Percentiles rank a stretch among this genome's conserved stretches.
These are phyloP conservation scores for Teratosphaeria destructans DNA, from an alignment of 2,329 filamentous ascomycete genomes.

Conservation along the genomic window DNA sequence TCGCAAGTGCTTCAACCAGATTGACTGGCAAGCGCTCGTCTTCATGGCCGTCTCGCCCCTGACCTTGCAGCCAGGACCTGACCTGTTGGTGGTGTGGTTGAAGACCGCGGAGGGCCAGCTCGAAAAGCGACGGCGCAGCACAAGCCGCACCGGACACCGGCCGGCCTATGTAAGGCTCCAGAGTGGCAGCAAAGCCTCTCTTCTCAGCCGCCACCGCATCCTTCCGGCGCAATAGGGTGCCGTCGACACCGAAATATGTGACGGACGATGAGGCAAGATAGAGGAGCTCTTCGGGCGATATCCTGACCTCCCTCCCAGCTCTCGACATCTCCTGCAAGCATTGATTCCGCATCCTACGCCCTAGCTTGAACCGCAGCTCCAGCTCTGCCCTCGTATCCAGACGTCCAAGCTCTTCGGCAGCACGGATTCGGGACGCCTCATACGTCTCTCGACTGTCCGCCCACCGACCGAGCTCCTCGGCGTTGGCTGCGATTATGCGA, in stretches of 20 bases:
- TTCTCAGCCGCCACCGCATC: not conserved
- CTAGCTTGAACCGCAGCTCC: slow-evolving; percentile 12
- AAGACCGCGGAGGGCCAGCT: slow-evolving; percentile 21
- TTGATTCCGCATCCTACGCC: slow-evolving; percentile 11
- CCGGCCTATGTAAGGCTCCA: slow-evolving; percentile 1
- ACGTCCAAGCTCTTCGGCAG: slow-evolving; percentile 2
- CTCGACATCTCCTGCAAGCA: slow-evolving; percentile 8
- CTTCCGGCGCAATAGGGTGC: slow-evolving; percentile 9
- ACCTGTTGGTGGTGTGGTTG: slow-evolving; percentile 4
- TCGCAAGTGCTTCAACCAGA: slow-evolving; percentile 9
- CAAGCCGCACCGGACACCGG: slow-evolving; percentile 1
- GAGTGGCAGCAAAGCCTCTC: slow-evolving; percentile 1
- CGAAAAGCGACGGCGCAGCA: slow-evolving; percentile 25
- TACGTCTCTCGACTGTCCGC: slow-evolving; percentile 8
- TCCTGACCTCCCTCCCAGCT: slow-evolving; percentile 5
- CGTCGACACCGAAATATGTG: slow-evolving; percentile 22
- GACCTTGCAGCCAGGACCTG: not conserved
- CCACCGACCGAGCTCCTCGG: slow-evolving; percentile 7
- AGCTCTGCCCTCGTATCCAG: slow-evolving; percentile 11
- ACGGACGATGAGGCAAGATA: slow-evolving; percentile 19
- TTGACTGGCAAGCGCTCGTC: not conserved
- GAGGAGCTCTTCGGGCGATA: slow-evolving; percentile 17
- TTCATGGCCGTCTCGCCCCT: not conserved
- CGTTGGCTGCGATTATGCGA: slow-evolving; percentile 1
- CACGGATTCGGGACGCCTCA: slow-evolving; percentile 4